Conservation (phyloP, 1,284 basidiomycete genomes). For the Sparassis latifolia region DNA sequence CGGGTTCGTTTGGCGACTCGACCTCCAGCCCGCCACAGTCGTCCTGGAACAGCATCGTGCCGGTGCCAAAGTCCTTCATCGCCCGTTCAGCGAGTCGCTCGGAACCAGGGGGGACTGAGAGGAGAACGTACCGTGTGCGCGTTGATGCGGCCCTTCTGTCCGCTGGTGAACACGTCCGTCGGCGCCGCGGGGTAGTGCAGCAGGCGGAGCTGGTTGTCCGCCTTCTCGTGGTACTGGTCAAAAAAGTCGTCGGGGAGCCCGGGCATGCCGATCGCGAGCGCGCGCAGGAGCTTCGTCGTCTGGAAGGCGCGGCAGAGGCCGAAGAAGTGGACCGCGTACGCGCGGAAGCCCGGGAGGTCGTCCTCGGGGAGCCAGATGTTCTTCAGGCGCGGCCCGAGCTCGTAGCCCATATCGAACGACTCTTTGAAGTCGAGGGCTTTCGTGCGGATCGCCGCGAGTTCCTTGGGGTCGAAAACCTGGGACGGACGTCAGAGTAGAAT, state of each 20-base stretch:
- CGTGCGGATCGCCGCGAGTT: conserved; percentile 26
- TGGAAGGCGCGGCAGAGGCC: background rate
- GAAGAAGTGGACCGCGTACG: conserved; percentile 30
- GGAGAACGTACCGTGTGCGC: conserved; percentile 34
- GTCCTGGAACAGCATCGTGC: conserved; percentile 53
- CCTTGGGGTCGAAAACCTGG: conserved; percentile 32
- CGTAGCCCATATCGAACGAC: conserved; percentile 44
- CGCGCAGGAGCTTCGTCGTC: conserved; percentile 26
- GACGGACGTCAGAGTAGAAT: conserved; percentile 6
- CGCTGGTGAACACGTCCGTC: conserved; percentile 21
- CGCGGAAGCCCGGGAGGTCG: conserved; percentile 48
- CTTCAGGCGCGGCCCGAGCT: conserved; percentile 34
- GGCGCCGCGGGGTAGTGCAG: conserved; percentile 39
- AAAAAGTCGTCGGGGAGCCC: conserved; percentile 41
- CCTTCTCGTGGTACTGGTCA: conserved; percentile 31
- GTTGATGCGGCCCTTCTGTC: background rate
- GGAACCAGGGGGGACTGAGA: too few species aligned
- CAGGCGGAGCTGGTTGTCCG: conserved; percentile 49
- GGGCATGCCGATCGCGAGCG: conserved; percentile 41
- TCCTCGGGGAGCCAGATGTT: conserved; percentile 53
- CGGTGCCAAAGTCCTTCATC: conserved; percentile 42
- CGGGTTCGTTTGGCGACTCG: conserved; percentile 40
- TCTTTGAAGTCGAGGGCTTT: conserved; percentile 43
- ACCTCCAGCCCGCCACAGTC: conserved; percentile 51
- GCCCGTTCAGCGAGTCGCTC: too few species aligned